Evolutionary conservation across 2,329 filamentous ascomycete genomes (phyloP).

Genomic region (Acarospora socialis): DNA sequence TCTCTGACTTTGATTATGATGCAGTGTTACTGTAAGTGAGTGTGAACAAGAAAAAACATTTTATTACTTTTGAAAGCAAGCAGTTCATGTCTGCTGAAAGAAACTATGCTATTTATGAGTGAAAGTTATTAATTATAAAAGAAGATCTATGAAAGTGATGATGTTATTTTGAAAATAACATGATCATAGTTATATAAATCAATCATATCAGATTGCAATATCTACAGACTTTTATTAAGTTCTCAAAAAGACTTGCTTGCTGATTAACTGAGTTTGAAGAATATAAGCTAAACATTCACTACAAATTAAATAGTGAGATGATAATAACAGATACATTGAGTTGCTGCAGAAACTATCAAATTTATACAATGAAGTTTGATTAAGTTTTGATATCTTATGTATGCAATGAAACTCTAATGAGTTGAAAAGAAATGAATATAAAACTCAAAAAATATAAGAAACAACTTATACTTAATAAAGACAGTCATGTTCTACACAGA

Average conservation of each 20-base stretch:
- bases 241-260: no score
- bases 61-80: neutral
- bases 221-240: no score
- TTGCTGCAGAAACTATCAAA: neutral
- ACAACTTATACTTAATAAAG: neutral
- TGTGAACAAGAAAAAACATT: neutral
- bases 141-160: neutral
- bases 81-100: neutral
- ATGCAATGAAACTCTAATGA: neutral
- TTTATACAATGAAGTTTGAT: neutral
- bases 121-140: neutral
- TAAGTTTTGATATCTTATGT: neutral
- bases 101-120: neutral
- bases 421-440: neutral
- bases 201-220: no score
- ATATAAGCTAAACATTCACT: no score
- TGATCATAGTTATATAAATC: no score
- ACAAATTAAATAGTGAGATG: no score
- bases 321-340: neutral
- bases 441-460: neutral
- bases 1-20: neutral
- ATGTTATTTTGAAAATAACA: no score
- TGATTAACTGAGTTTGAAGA: no score
- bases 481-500: no score
- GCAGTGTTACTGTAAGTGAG: neutral